A percentile compares a stretch with the other conserved stretches of the same genome.
Evolutionary conservation across 2,329 filamentous ascomycete species (phyloP).

Genomic region (Ophiocordyceps camponoti-saundersi): DNA sequence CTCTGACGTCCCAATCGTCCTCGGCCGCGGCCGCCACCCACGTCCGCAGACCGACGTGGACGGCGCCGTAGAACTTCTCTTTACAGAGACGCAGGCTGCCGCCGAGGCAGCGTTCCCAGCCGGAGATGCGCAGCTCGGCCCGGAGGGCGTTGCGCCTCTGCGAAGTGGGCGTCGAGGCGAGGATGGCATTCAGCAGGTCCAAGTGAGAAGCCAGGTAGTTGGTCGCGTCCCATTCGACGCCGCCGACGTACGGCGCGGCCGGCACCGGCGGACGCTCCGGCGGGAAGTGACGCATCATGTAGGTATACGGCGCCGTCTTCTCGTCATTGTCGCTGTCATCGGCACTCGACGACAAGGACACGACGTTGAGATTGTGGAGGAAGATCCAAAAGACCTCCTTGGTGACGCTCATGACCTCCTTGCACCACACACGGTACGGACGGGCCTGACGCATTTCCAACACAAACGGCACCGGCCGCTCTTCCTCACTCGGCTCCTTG

Average conservation of each 20-base stretch:
- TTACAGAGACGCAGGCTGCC: conserved; percentile 78
- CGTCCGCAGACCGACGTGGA: conserved; percentile 75
- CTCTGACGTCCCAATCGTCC: conserved; percentile 73
- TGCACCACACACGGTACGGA: conserved; percentile 87
- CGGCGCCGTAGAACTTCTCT: conserved; percentile 88
- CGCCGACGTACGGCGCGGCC: conserved; percentile 87
- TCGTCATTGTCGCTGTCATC: background rate
- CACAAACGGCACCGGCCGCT: conserved; percentile 70
- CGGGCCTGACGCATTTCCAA: conserved; percentile 73
- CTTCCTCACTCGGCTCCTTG: conserved; percentile 56
- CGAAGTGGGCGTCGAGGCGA: conserved; percentile 59
- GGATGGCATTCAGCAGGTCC: conserved; percentile 78
- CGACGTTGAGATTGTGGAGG: conserved; percentile 79
- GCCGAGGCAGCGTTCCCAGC: conserved; percentile 83
- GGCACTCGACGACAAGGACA: conserved; percentile 41
- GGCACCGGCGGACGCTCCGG: conserved; percentile 76
- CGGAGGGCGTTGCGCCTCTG: conserved; percentile 63
- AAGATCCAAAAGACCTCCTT: conserved; percentile 99
- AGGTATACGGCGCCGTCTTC: conserved; percentile 30
- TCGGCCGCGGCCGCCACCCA: conserved; percentile 81
- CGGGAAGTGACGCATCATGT: conserved; percentile 62
- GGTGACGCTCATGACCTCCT: conserved; percentile 80
- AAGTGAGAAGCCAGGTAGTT: conserved; percentile 89
- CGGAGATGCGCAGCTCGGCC: conserved; percentile 61
- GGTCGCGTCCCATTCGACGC: conserved; percentile 96